phyloP scores from a whole-genome alignment of 2,329 filamentous ascomycete species.

The Didymella segeticola region DNA sequence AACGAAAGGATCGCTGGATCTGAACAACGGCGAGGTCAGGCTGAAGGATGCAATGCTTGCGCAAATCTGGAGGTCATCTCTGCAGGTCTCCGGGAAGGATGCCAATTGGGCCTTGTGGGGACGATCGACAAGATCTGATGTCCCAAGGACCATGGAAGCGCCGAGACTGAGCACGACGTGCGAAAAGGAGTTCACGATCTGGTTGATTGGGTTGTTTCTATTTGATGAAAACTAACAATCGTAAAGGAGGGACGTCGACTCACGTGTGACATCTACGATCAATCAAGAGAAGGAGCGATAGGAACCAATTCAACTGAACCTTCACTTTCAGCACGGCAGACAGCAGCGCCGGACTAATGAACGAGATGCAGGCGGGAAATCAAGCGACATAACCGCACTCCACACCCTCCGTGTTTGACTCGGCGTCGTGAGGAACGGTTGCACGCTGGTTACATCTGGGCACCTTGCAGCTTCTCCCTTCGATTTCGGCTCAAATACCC shows the following conservation, averaged over 20 bases:
- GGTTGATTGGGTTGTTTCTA: not conserved
- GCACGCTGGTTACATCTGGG: not conserved
- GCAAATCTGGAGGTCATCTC: conserved; percentile 14
- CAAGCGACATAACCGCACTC: not conserved
- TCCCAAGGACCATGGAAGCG: conserved; percentile 9
- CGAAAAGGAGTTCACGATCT: not conserved
- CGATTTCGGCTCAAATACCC: not conserved
- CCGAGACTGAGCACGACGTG: conserved; percentile 2
- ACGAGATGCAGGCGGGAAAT: not conserved
- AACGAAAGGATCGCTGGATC: not conserved
- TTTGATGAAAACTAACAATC: not conserved
- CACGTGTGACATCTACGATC: not conserved
- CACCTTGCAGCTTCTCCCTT: not conserved
- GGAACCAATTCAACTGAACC: not conserved
- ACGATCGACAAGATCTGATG: conserved; percentile 4
- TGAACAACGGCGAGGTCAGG: not conserved
- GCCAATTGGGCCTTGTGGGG: conserved; percentile 5
- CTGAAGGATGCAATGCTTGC: conserved; percentile 14
- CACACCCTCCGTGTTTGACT: not conserved
- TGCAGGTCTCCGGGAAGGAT: not conserved
- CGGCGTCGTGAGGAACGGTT: not conserved
- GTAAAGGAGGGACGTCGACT: not conserved
- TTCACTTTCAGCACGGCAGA: not conserved
- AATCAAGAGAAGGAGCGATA: conserved; percentile 3
- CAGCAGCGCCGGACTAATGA: not conserved